phyloP scores from a whole-genome alignment of 2,329 filamentous ascomycete species.

The Fusarium miscanthi region DNA sequence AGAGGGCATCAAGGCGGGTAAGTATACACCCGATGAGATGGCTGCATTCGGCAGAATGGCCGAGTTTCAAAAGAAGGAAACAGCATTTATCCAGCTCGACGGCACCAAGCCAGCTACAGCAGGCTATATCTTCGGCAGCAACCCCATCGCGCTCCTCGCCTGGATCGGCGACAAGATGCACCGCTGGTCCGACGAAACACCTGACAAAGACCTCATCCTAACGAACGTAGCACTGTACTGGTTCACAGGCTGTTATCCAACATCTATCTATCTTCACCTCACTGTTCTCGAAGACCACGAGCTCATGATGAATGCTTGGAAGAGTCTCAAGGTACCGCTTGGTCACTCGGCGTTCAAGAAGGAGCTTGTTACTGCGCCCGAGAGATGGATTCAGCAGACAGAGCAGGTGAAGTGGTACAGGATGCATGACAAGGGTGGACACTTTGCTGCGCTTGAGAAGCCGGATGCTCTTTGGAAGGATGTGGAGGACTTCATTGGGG shows the following conservation, averaged over 20 bases:
- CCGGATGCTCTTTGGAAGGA: constrained; percentile 27
- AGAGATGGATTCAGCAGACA: constrained; percentile 16
- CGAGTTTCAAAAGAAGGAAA: constrained; percentile 12
- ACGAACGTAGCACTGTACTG: constrained; percentile 19
- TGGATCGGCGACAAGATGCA: constrained; percentile 29
- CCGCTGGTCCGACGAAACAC: constrained; percentile 11
- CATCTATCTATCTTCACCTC: constrained; percentile 15
- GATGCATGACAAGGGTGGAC: constrained; percentile 25
- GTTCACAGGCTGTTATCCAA: constrained; percentile 14
- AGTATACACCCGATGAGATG: neutral
- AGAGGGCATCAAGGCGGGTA: neutral
- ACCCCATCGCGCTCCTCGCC: constrained; percentile 3
- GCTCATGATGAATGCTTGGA: constrained; percentile 13
- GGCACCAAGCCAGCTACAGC: constrained; percentile 16
- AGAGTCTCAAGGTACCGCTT: neutral
- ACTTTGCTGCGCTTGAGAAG: constrained; percentile 33
- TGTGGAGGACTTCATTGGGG: constrained; percentile 21
- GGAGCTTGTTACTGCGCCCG: neutral
- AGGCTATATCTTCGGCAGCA: constrained; percentile 11
- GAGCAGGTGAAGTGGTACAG: constrained; percentile 23
- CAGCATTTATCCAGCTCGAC: constrained; percentile 20
- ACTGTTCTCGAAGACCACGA: neutral
- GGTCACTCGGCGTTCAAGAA: constrained; percentile 19
- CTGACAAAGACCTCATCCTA: constrained; percentile 2
- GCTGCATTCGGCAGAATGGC: neutral